A percentile compares a stretch with the other conserved stretches of the same genome.
Conservation (phyloP, 805 yeast species). For the Maudiozyma barnettii region DNA sequence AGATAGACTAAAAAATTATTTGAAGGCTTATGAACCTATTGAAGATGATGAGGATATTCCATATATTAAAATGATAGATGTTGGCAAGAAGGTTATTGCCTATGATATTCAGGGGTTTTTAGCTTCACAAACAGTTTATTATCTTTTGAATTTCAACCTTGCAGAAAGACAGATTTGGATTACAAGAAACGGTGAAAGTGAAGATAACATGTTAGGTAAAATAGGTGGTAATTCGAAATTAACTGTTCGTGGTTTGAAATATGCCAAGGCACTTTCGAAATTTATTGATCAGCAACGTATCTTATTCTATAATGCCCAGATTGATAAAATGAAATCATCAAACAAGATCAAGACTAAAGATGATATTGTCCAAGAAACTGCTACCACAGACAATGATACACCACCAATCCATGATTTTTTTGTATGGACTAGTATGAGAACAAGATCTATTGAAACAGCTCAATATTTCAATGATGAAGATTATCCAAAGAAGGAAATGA, state of each 20-base stretch:
- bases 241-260: slow-evolving; percentile 69
- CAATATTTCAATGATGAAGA: slow-evolving; percentile 61
- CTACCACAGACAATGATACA: slow-evolving; percentile 12
- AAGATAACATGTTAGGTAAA: slow-evolving; percentile 72
- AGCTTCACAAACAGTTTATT: slow-evolving; percentile 89
- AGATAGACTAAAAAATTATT: slow-evolving; percentile 72
- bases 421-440: slow-evolving; percentile 88
- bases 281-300: slow-evolving; percentile 65
- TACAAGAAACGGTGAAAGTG: slow-evolving; percentile 88
- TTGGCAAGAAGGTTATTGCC: slow-evolving; percentile 88
- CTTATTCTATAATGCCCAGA: slow-evolving; percentile 46
- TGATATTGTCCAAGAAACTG: slow-evolving; percentile 30
- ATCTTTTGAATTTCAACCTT: slow-evolving; percentile 78
- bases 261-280: slow-evolving; percentile 59
- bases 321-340: slow-evolving; percentile 37
- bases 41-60: slow-evolving; percentile 70
- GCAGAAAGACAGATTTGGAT: slow-evolving; percentile 89
- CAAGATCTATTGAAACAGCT: slow-evolving; percentile 71
- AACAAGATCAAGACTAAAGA: slow-evolving; percentile 8
- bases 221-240: slow-evolving; percentile 88
- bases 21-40: slow-evolving; percentile 82
- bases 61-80: slow-evolving; percentile 92
- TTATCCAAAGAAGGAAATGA: slow-evolving; percentile 75
- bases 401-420: slow-evolving; percentile 50
- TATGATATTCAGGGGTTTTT: slow-evolving; percentile 81